Evolutionary conservation across 148 eudicot genomes (phyloP), one percentile per base, ranked within the genome.

Genomic region (Chenopodium album): DNA sequence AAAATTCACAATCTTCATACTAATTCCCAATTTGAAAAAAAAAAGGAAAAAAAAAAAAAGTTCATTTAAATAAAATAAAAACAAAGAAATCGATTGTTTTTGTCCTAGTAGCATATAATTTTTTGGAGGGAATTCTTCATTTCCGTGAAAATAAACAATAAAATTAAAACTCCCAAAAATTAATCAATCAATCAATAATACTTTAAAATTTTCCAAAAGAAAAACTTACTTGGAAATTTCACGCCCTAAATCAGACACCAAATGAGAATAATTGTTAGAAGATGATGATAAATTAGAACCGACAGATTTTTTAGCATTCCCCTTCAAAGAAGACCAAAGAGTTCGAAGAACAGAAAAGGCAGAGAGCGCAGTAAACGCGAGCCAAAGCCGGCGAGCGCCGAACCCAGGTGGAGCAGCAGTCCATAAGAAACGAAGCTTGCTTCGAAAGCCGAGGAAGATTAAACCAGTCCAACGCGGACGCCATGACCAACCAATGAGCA

Each of bases 401-500:
- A 87, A 87, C 0, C 85, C 85, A 11, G 85, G 81, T 1, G 89
- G 87, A 2, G 60, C 60, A 54, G 84, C 84, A 52, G 84, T 80
- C 87, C 85, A 82, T 10, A 85, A 62, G 71, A 87, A 85, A 4
- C 87, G 85, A 22, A 87, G 78, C 71, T 87, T 87, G 78, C 84
- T 66, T 9, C 87, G 85, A 28, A 85, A 44, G 26, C 89, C 89
- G 20, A 87, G 82, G 70, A 22, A 87, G 29, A 87, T 19, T 10
- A 94, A 76, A 0, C 97, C 95, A 29, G 94, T 89, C 98, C 98
- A 94, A 50, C 98, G 76, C 1, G 98, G 98, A 46, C 92, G 82
- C 98, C 98, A 94, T 1, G 98, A 90, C 98, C 98, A 94, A 3
- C 98, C 98, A 86, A 94, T 93, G 64, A 92, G 28, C 13, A 94